Percentiles rank a stretch among this genome's conserved stretches.
Evolutionary conservation across 2,329 filamentous ascomycete genomes (phyloP).

Genomic region (Penicillium sp.): DNA sequence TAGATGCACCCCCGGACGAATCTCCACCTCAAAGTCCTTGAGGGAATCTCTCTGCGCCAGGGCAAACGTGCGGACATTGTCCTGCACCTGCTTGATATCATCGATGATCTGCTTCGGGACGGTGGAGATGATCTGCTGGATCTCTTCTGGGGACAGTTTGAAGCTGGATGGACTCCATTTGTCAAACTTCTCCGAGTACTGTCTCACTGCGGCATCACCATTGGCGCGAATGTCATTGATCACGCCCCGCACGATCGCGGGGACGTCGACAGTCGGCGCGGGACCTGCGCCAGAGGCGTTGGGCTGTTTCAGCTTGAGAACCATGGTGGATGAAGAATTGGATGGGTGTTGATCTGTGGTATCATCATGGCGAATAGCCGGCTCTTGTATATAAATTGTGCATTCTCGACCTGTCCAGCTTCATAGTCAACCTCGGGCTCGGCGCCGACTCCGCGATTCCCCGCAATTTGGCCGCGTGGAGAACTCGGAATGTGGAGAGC

Average conservation of each 20-base stretch:
- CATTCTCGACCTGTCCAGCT: not conserved
- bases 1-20: slow-evolving; percentile 54
- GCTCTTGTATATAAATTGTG: not conserved
- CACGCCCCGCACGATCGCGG: slow-evolving; percentile 51
- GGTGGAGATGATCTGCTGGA: slow-evolving; percentile 50
- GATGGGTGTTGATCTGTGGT: not conserved
- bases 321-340: slow-evolving; percentile 6
- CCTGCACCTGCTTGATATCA: slow-evolving; percentile 59
- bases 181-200: slow-evolving; percentile 59
- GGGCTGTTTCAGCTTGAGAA: slow-evolving; percentile 17
- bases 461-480: slow-evolving; percentile 15
- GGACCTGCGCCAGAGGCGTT: slow-evolving; percentile 5
- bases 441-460: slow-evolving; percentile 22
- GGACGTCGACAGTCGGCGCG: slow-evolving; percentile 7
- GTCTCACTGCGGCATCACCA: slow-evolving; percentile 55
- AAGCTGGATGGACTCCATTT: slow-evolving; percentile 57
- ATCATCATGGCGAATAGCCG: not conserved
- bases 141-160: slow-evolving; percentile 52
- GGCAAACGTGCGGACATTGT: slow-evolving; percentile 56
- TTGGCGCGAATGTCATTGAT: slow-evolving; percentile 53
- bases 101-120: slow-evolving; percentile 54
- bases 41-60: slow-evolving; percentile 52
- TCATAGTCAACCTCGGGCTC: slow-evolving; percentile 15
- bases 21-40: slow-evolving; percentile 58
- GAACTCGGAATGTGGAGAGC: slow-evolving; percentile 19